Evolutionary conservation across 495 filamentous ascomycete species (phyloP).

Genomic region (Podospora fimiseda): DNA sequence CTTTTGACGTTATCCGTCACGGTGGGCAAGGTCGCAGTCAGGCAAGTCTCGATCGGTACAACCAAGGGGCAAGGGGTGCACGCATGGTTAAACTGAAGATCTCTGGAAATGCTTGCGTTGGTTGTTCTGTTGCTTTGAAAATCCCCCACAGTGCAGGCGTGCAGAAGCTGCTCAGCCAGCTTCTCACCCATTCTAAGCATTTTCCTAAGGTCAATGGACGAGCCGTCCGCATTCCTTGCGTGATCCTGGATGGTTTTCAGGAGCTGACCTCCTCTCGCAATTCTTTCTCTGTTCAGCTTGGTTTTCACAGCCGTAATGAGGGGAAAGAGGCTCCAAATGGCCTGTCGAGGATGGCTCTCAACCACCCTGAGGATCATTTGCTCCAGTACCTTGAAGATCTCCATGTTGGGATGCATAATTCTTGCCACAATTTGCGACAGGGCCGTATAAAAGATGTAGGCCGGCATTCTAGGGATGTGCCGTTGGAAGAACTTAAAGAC

Average conservation of each 20-base stretch:
- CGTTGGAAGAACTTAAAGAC: slow-evolving; percentile 70
- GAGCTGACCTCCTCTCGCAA: slow-evolving; percentile 48
- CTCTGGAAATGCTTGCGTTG: slow-evolving; percentile 59
- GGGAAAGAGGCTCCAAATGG: slow-evolving; percentile 87
- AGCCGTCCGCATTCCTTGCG: slow-evolving; percentile 29
- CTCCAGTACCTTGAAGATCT: slow-evolving; percentile 67
- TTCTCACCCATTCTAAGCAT: slow-evolving; percentile 74
- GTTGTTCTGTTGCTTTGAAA: slow-evolving; percentile 58
- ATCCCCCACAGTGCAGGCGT: slow-evolving; percentile 72
- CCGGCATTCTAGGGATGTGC: slow-evolving; percentile 66
- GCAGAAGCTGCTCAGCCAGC: slow-evolving; percentile 74
- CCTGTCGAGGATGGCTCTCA: slow-evolving; percentile 73
- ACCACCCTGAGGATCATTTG: slow-evolving; percentile 79
- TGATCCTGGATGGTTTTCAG: slow-evolving; percentile 38
- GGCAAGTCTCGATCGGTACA: slow-evolving; percentile 76
- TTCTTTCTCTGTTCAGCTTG: slow-evolving; percentile 44
- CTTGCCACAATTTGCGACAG: slow-evolving; percentile 87
- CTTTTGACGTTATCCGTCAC: slow-evolving; percentile 60
- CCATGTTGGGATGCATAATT: slow-evolving; percentile 74
- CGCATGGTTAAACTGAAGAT: slow-evolving; percentile 79
- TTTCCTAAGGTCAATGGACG: slow-evolving; percentile 49
- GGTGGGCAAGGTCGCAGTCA: slow-evolving; percentile 76
- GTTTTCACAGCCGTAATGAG: slow-evolving; percentile 57
- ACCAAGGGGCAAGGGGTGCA: slow-evolving; percentile 76
- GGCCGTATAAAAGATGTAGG: slow-evolving; percentile 86